Evolutionary conservation across 2,329 filamentous ascomycete genomes (phyloP).

Genomic region (Trematosphaeria pertusa): DNA sequence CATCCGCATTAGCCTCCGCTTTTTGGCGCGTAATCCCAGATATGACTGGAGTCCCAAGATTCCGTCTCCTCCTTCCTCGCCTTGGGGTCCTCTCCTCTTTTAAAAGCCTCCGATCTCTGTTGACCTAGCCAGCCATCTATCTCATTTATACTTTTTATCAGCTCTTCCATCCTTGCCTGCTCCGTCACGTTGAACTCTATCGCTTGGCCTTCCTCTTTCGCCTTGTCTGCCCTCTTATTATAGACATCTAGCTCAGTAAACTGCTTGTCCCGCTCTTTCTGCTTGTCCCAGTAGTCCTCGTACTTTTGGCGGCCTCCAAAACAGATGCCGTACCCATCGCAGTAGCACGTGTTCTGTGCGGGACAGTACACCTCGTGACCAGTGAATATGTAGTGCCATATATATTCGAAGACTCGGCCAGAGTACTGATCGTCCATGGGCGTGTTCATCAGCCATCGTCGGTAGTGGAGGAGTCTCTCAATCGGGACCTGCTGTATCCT

Average conservation of each 20-base stretch:
- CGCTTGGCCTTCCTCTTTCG: constrained; percentile 36
- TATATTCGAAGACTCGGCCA: constrained; percentile 49
- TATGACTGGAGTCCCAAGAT: constrained; percentile 39
- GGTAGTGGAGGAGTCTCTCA: constrained; percentile 60
- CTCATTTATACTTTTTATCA: constrained; percentile 26
- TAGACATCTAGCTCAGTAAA: constrained; percentile 50
- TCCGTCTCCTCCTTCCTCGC: constrained; percentile 43
- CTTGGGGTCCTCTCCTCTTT: constrained; percentile 43
- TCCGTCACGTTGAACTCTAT: constrained; percentile 28
- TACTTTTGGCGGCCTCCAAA: constrained; percentile 61
- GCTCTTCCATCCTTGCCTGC: constrained; percentile 24
- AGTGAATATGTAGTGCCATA: constrained; percentile 51
- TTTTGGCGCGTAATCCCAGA: constrained; percentile 46
- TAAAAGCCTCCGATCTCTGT: constrained; percentile 37
- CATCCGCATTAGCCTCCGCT: too few species aligned
- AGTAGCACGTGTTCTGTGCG: constrained; percentile 59
- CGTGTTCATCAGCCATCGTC: constrained; percentile 59
- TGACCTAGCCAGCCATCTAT: constrained; percentile 39
- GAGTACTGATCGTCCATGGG: constrained; percentile 47
- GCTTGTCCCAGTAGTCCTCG: constrained; percentile 57
- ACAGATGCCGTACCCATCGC: constrained; percentile 70
- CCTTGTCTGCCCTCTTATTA: constrained; percentile 46
- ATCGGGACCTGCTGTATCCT: constrained; percentile 57
- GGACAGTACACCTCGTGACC: constrained; percentile 48
- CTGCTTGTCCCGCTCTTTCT: constrained; percentile 50